Conservation (phyloP, 2,329 filamentous ascomycete genomes). For the Cryphonectria parasitica region DNA sequence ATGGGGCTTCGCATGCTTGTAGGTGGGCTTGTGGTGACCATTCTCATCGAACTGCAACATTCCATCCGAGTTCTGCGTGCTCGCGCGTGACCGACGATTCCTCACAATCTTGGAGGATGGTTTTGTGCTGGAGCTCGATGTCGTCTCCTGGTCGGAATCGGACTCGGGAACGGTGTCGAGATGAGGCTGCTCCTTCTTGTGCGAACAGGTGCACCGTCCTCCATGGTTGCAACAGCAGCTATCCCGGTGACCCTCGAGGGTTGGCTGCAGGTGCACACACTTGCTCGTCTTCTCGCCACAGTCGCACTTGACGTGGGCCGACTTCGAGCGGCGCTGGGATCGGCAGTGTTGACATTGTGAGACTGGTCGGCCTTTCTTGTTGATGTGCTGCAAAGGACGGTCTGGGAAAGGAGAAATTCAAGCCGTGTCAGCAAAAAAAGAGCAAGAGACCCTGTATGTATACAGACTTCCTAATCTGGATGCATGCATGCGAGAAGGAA, state of each 20-base stretch:
- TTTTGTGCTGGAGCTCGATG: constrained; percentile 42
- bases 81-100: constrained; percentile 59
- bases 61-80: constrained; percentile 65
- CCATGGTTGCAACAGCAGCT: constrained; percentile 74
- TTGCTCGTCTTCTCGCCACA: constrained; percentile 90
- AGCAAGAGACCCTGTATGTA: not conserved
- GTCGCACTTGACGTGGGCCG: constrained; percentile 94
- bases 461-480: constrained; percentile 1
- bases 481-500: not conserved
- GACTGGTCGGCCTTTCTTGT: constrained; percentile 95
- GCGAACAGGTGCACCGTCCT: constrained; percentile 65
- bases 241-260: constrained; percentile 63
- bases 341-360: constrained; percentile 98
- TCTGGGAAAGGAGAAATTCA: constrained; percentile 56
- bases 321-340: constrained; percentile 91
- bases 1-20: constrained; percentile 63
- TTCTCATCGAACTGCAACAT: constrained; percentile 64
- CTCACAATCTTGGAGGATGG: constrained; percentile 41
- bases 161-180: constrained; percentile 69
- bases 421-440: constrained; percentile 15
- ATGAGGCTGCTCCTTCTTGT: constrained; percentile 62
- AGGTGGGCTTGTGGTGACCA: constrained; percentile 65
- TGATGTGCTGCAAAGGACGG: constrained; percentile 89
- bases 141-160: constrained; percentile 54
- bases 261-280: constrained; percentile 63